Evolutionary conservation across 768 basidiomycete species (phyloP).

Genomic region (Tricholoma hemisulphureum): DNA sequence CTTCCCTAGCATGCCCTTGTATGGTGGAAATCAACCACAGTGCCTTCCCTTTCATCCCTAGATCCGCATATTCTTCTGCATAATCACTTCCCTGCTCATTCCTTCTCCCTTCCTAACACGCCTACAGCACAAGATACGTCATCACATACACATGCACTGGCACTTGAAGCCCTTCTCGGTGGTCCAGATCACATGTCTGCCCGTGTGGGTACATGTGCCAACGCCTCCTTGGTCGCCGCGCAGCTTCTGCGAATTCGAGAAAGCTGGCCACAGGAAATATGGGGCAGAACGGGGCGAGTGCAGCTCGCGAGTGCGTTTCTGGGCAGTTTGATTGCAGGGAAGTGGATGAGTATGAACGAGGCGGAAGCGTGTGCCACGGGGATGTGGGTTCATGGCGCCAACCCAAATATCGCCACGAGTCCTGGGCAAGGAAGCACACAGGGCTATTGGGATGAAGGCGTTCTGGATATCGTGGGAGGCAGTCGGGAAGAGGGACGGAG

Average conservation of each 20-base stretch:
- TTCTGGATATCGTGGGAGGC: conserved; percentile 77
- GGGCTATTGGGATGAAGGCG: conserved; percentile 75
- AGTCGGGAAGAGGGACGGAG: conserved; percentile 69
- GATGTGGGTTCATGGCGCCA: conserved; percentile 68
- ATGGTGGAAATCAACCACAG: conserved; percentile 83
- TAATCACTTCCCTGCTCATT: conserved; percentile 62
- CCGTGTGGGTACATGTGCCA: conserved; percentile 72
- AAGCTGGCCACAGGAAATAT: conserved; percentile 73
- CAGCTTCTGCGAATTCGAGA: conserved; percentile 80
- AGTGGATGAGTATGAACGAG: conserved; percentile 70
- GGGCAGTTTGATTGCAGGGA: conserved; percentile 66
- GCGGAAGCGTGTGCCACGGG: conserved; percentile 78
- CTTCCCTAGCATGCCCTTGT: conserved; percentile 64
- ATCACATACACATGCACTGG: conserved; percentile 73
- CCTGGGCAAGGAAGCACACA: conserved; percentile 23
- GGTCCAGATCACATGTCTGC: conserved; percentile 76
- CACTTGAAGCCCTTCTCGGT: conserved; percentile 72
- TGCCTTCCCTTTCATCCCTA: conserved; percentile 68
- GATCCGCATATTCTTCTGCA: conserved; percentile 71
- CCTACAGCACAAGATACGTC: conserved; percentile 80
- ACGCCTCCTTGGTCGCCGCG: conserved; percentile 68
- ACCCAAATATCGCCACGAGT: conserved; percentile 20
- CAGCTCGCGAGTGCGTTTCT: conserved; percentile 78
- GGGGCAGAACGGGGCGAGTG: conserved; percentile 73
- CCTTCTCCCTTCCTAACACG: conserved; percentile 71